Evolutionary conservation across 2,329 filamentous ascomycete genomes (phyloP), one percentile per base, ranked within the genome.

Genomic region (Trichoderma gracile): DNA sequence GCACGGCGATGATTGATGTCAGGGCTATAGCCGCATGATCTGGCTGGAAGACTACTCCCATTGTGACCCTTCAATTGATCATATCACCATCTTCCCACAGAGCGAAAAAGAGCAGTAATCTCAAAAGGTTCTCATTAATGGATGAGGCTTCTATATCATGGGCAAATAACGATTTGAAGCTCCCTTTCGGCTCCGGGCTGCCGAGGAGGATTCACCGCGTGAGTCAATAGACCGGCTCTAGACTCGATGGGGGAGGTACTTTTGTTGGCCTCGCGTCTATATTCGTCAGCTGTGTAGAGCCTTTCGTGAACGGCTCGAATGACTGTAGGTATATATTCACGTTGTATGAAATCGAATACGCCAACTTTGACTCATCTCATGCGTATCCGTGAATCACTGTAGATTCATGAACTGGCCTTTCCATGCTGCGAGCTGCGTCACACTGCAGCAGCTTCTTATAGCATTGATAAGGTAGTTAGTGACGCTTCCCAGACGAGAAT

Each of bases 241-340:
- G 30, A 57, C 57, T 60, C 30, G 25, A 60, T 60, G n/a, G 5
- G 57, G 57, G 47, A 60, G 57, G 57, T 50, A 52, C 33, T 60
- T 60, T 60, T 60, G 57, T 43, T 14, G 25, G 30, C 25, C 30
- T 25, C 25, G 56, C 46, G n/a, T 49, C 21, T 38, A 10, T 43
- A 50, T 21, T 60, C 46, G 57, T 30, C 46, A 60, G 57, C 33
- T 23, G n/a, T 38, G 12, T 38, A 38, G 33, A 38, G 33, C 33
- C 33, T 38, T 14, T 10, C 4, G 12, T 14, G 33, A 38, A 14
- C 33, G 12, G 33, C 33, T 38, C 33, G 10, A 38, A 14, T 27
- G 7, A 6, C 25, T 27, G 25, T 27, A n/a, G 8, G 30, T 33
- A 38, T 38, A 38, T 38, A 14, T 38, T 38, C 33, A 38, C 33